These are phyloP conservation scores for Septoria petroselini DNA, from an alignment of 2,329 filamentous ascomycete species.

Conservation along the genomic window DNA sequence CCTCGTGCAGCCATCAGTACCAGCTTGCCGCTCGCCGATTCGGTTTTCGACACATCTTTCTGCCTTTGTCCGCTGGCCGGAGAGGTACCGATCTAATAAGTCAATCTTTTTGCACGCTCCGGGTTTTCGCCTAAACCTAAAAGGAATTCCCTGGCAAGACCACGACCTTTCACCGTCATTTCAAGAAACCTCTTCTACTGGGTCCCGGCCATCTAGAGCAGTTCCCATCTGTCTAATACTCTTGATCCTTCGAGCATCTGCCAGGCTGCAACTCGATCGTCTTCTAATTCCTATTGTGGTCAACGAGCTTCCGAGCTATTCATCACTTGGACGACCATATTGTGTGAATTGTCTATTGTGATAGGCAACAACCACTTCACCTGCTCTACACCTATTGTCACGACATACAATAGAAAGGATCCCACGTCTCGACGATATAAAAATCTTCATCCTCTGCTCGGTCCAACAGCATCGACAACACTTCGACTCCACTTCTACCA, in stretches of 20 bases:
- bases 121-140: constrained; percentile 29
- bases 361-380: constrained; percentile 20
- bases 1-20: constrained; percentile 28
- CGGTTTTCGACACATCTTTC: constrained; percentile 24
- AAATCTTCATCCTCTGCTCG: constrained; percentile 16
- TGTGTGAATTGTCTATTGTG: constrained; percentile 33
- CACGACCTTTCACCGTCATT: constrained; percentile 32
- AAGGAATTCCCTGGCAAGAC: constrained; percentile 23
- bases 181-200: constrained; percentile 25
- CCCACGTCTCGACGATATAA: constrained; percentile 13
- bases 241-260: constrained; percentile 28
- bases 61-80: constrained; percentile 38
- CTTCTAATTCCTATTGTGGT: constrained; percentile 25
- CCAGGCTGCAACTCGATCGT: constrained; percentile 35
- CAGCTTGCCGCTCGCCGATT: constrained; percentile 24
- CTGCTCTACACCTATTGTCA: constrained; percentile 30
- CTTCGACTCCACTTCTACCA: constrained; percentile 19
- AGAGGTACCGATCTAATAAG: constrained; percentile 32
- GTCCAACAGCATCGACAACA: constrained; percentile 17
- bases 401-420: constrained; percentile 29
- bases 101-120: constrained; percentile 27
- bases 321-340: constrained; percentile 33
- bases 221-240: constrained; percentile 29
- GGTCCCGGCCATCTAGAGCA: constrained; percentile 28
- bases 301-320: constrained; percentile 27